A percentile compares a stretch with the other conserved stretches of the same genome.
phyloP scores from a whole-genome alignment of 208 protist species.

The Trypanosoma melophagium region DNA sequence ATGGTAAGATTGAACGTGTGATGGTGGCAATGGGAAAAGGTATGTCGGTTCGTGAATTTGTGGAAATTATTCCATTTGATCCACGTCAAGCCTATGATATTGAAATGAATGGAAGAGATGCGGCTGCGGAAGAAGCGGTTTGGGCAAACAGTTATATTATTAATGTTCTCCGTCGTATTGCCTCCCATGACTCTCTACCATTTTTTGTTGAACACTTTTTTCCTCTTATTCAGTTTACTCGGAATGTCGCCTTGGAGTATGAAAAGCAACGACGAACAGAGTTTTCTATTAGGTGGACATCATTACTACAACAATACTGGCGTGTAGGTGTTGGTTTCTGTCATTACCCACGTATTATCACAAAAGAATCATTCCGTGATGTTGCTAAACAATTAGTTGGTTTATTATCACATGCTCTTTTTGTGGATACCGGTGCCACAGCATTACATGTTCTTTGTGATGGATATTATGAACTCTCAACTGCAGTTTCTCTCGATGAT shows the following conservation, averaged over 20 bases:
- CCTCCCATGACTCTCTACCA: constrained; percentile 80
- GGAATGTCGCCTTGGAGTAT: constrained; percentile 48
- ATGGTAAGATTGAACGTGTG: constrained; percentile 70
- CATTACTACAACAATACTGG: constrained; percentile 77
- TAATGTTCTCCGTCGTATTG: constrained; percentile 70
- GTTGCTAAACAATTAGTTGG: constrained; percentile 81
- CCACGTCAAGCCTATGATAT: constrained; percentile 52
- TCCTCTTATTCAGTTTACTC: constrained; percentile 72
- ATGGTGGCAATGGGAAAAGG: constrained; percentile 71
- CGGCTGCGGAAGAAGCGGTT: constrained; percentile 31
- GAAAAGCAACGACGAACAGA: constrained; percentile 46
- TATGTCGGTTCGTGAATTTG: constrained; percentile 79
- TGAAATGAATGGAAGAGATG: constrained; percentile 36
- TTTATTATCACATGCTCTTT: constrained; percentile 46
- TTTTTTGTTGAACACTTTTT: constrained; percentile 81
- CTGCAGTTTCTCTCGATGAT: constrained; percentile 46
- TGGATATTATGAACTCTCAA: constrained; percentile 59
- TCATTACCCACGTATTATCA: constrained; percentile 72
- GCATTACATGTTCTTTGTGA: constrained; percentile 78
- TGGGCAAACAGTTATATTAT: constrained; percentile 82
- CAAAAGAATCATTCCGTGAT: constrained; percentile 69
- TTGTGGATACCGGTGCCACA: constrained; percentile 75
- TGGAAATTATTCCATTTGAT: constrained; percentile 73
- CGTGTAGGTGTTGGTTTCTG: constrained; percentile 79
- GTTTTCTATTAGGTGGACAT: constrained; percentile 60